Evolutionary conservation across 176 grass and related monocot species (phyloP).

Genomic region (Oryza australiensis): DNA sequence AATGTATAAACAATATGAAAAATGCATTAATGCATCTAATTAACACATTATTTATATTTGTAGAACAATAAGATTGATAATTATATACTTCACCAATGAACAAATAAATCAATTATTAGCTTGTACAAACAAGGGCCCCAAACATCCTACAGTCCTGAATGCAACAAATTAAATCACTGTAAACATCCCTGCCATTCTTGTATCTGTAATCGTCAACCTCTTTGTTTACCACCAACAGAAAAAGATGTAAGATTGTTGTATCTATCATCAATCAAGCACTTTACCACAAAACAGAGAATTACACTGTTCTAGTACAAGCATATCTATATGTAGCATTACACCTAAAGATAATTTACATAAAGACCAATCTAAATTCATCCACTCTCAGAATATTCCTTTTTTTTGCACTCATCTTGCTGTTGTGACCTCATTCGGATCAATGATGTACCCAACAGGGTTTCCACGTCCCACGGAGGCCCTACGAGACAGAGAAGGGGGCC

Average conservation of each 20-base stretch:
- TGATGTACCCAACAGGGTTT: conserved; percentile 54
- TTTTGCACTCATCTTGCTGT: conserved; percentile 35
- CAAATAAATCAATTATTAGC: neutral
- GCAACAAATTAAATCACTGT: neutral
- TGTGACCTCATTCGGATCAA: conserved; percentile 55
- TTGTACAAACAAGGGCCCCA: neutral
- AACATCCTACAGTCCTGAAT: neutral
- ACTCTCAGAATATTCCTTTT: neutral
- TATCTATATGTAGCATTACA: conserved; percentile 22
- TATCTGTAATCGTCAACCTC: neutral
- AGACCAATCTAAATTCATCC: neutral
- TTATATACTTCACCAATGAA: neutral
- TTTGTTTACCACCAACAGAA: neutral
- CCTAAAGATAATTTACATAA: conserved; percentile 38
- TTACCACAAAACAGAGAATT: neutral
- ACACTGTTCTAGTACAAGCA: conserved; percentile 17
- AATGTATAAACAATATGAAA: neutral
- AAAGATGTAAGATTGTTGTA: neutral
- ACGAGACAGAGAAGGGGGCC: conserved; percentile 41
- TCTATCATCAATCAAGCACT: neutral
- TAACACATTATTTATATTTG: neutral
- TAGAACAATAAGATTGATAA: neutral
- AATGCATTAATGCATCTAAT: neutral
- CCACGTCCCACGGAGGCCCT: conserved; percentile 42
- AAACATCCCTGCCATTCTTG: neutral